Conservation (phyloP, 768 basidiomycete species). For the Infundibulicybe gibba region DNA sequence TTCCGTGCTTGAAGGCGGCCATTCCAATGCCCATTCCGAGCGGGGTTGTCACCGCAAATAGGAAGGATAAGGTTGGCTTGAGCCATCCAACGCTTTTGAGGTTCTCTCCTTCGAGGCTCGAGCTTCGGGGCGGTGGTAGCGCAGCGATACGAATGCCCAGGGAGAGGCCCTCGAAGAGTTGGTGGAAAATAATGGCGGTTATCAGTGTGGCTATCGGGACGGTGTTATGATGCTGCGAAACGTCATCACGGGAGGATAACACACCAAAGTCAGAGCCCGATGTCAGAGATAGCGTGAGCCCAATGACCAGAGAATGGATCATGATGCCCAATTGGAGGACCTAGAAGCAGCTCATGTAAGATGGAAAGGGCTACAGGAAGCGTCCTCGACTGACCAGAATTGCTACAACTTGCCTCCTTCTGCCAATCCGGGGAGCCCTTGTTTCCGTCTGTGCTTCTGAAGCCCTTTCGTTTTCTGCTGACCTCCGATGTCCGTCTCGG, state of each 20-base stretch:
- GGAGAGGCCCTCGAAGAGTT: slow-evolving; percentile 81
- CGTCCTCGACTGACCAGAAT: slow-evolving; percentile 51
- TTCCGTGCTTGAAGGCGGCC: slow-evolving; percentile 32
- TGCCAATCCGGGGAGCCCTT: slow-evolving; percentile 34
- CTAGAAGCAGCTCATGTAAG: slow-evolving; percentile 40
- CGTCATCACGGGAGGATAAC: slow-evolving; percentile 17
- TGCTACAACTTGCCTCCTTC: slow-evolving; percentile 67
- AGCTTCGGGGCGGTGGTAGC: slow-evolving; percentile 38
- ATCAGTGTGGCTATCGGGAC: slow-evolving; percentile 56
- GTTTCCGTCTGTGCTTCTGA: slow-evolving; percentile 10
- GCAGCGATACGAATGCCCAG: slow-evolving; percentile 77
- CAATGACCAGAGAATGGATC: slow-evolving; percentile 81
- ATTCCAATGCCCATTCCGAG: slow-evolving; percentile 62
- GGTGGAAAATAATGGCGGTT: slow-evolving; percentile 77
- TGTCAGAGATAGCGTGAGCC: slow-evolving; percentile 71
- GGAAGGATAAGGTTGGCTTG: slow-evolving; percentile 48
- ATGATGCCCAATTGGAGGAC: slow-evolving; percentile 83
- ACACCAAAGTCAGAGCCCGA: slow-evolving; percentile 67
- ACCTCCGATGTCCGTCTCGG: slow-evolving; percentile 2
- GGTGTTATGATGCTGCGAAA: neutral
- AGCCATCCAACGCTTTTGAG: slow-evolving; percentile 29
- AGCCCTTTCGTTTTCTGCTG: slow-evolving; percentile 7
- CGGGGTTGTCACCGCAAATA: slow-evolving; percentile 77
- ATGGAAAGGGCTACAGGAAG: neutral
- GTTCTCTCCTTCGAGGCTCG: neutral